Conservation (phyloP, 164 flowering plant genomes). For the Piper betle region DNA sequence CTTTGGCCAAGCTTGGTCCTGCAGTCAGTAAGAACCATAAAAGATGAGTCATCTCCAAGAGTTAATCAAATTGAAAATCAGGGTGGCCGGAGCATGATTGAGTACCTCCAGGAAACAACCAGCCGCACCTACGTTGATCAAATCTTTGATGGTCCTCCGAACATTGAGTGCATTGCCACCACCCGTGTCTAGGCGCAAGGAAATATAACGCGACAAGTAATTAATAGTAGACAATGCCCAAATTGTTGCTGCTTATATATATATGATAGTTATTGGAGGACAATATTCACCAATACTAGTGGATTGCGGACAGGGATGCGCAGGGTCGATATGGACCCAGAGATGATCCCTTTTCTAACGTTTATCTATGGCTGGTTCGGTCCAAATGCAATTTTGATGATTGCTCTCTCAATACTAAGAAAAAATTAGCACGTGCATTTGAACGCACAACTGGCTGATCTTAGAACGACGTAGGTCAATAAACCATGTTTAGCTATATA, state of each 20-base stretch:
- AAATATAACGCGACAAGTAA: not conserved
- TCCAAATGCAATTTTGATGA: too few species aligned
- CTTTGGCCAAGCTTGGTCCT: slow-evolving; percentile 30
- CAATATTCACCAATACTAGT: too few species aligned
- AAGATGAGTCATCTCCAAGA: not conserved
- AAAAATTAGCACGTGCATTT: too few species aligned
- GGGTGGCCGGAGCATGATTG: not conserved
- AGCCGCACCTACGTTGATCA: slow-evolving; percentile 21
- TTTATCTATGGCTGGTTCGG: too few species aligned
- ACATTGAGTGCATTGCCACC: slow-evolving; percentile 25
- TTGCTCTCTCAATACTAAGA: too few species aligned
- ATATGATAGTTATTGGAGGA: too few species aligned
- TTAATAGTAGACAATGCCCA: not conserved
- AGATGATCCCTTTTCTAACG: not conserved
- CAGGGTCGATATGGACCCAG: too few species aligned
- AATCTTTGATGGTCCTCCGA: slow-evolving; percentile 16
- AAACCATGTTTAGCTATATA: too few species aligned
- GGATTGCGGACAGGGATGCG: too few species aligned
- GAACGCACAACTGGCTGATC: too few species aligned
- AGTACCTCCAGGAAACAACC: slow-evolving; percentile 26
- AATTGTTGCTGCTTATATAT: not conserved
- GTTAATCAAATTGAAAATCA: not conserved
- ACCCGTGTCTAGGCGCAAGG: slow-evolving; percentile 16
- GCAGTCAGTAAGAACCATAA: not conserved
- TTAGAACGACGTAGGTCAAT: too few species aligned